Percentiles rank a stretch among this genome's conserved stretches.
phyloP scores from a whole-genome alignment of 352 stramenopile species.

The Thalassiosira pacifica region DNA sequence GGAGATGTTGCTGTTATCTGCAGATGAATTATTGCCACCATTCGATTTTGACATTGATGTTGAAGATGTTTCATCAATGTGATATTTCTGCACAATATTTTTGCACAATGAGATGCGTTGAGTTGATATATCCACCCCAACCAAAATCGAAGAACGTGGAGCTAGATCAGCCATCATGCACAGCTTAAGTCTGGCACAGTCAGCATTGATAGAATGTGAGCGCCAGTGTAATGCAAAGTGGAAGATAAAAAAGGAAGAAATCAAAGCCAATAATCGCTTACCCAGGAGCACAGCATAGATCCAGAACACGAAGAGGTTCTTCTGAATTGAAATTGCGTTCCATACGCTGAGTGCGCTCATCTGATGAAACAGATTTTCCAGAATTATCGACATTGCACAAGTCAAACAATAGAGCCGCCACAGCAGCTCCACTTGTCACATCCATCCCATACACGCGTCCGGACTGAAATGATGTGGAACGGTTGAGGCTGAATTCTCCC shows the following conservation, averaged over 20 bases:
- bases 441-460: slow-evolving; percentile 86
- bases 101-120: slow-evolving; percentile 89
- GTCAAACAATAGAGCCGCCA: slow-evolving; percentile 73
- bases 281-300: slow-evolving; percentile 94
- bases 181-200: slow-evolving; percentile 31
- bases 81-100: slow-evolving; percentile 94
- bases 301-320: slow-evolving; percentile 88
- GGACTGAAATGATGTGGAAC: slow-evolving; percentile 68
- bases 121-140: slow-evolving; percentile 91
- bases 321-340: no score
- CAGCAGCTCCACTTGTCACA: slow-evolving; percentile 82
- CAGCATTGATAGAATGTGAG: no score
- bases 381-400: slow-evolving; percentile 55
- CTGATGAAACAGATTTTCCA: not conserved
- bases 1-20: not conserved
- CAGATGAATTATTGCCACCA: no score
- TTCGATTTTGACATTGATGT: no score
- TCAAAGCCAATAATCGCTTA: no score
- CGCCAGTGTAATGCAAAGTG: no score
- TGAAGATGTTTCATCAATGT: no score
- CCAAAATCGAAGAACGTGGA: slow-evolving; percentile 51
- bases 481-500: slow-evolving; percentile 66
- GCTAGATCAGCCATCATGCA: slow-evolving; percentile 50
- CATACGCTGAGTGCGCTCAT: no score
- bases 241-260: no score